Percentiles rank a stretch among this genome's conserved stretches.
Conservation (phyloP, 1,139 yeast genomes). For the Yamadazyma aaseri region DNA sequence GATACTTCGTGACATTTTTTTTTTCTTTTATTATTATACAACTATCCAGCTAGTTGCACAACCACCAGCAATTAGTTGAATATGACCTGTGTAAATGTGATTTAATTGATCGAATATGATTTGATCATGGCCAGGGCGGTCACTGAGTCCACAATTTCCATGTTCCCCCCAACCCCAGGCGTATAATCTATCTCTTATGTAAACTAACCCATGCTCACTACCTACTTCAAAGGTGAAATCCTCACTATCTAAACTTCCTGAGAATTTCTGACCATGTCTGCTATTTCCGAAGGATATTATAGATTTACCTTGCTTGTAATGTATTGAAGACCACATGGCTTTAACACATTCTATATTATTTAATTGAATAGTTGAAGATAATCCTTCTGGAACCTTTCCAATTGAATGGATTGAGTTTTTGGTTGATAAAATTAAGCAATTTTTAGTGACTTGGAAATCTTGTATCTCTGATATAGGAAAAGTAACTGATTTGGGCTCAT, state of each 20-base stretch:
- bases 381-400: neutral
- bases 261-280: conserved; percentile 67
- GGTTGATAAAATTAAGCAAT: conserved; percentile 33
- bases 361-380: neutral
- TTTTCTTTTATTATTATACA: conserved; percentile 1
- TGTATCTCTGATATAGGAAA: conserved; percentile 14
- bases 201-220: conserved; percentile 79
- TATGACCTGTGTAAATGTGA: conserved; percentile 25
- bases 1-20: conserved; percentile 67
- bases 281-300: conserved; percentile 67
- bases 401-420: conserved; percentile 6
- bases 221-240: conserved; percentile 49
- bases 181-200: conserved; percentile 32
- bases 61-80: conserved; percentile 33
- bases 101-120: conserved; percentile 43
- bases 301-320: conserved; percentile 28
- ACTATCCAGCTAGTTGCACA: conserved; percentile 48
- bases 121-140: conserved; percentile 17
- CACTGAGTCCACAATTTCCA: conserved; percentile 77
- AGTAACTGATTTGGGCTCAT: conserved; percentile 27
- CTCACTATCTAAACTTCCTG: conserved; percentile 15
- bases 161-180: conserved; percentile 99
- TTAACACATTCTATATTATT: conserved; percentile 19
- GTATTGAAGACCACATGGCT: conserved; percentile 85
- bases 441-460: conserved; percentile 42